Conservation (phyloP, 306 rosid genomes). For the Rosa chinensis region DNA sequence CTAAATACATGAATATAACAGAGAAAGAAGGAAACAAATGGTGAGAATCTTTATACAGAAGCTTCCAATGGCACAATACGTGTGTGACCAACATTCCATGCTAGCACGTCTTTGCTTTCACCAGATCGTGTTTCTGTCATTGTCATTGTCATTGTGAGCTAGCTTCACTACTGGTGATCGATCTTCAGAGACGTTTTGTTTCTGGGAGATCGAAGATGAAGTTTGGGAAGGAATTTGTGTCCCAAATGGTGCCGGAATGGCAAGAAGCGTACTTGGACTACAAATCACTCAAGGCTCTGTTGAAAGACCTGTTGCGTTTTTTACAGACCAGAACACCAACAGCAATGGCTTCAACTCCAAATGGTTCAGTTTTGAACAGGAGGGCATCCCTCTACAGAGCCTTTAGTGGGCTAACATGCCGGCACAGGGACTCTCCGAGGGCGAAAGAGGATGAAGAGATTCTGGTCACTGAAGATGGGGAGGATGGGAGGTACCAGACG, state of each 20-base stretch:
- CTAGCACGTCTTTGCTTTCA: background rate
- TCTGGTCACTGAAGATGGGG: conserved; percentile 36
- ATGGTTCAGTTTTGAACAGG: conserved; percentile 45
- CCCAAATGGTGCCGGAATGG: conserved; percentile 87
- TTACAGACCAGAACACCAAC: conserved; percentile 21
- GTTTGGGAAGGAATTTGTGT: conserved; percentile 68
- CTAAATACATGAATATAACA: background rate
- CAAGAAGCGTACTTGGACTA: conserved; percentile 72
- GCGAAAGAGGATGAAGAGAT: conserved; percentile 58
- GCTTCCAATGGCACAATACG: background rate
- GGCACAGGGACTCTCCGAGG: conserved; percentile 36
- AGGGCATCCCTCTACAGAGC: conserved; percentile 56
- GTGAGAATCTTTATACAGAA: conserved; percentile 1
- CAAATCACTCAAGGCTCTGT: conserved; percentile 44
- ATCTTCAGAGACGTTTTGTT: conserved; percentile 3
- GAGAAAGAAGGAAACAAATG: background rate
- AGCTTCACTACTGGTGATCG: background rate
- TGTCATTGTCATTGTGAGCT: background rate
- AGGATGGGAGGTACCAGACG: conserved; percentile 42
- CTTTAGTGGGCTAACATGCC: conserved; percentile 59
- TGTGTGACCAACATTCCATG: background rate
- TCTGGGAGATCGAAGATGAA: conserved; percentile 38
- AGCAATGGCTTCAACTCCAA: conserved; percentile 42
- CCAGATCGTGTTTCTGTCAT: background rate
- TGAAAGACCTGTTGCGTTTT: conserved; percentile 35